Percentiles rank a stretch among this genome's conserved stretches.
Conservation (phyloP, 2,329 filamentous ascomycete species). For the Penicillium sp. region DNA sequence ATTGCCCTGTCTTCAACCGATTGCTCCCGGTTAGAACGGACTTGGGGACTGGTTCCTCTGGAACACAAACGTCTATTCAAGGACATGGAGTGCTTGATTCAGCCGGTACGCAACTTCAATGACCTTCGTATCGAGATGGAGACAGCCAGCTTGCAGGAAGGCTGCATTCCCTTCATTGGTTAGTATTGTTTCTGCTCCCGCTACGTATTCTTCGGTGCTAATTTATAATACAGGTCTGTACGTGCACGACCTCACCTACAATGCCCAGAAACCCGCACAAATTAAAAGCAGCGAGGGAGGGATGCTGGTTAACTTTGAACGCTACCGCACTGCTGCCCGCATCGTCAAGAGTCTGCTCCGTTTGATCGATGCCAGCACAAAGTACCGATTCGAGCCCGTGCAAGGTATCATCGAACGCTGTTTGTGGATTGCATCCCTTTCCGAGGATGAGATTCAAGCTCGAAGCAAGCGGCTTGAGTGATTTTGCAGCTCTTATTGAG, state of each 20-base stretch:
- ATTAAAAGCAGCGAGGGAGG: constrained; percentile 51
- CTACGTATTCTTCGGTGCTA: neutral
- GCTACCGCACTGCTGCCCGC: constrained; percentile 62
- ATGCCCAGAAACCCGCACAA: constrained; percentile 63
- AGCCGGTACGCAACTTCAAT: constrained; percentile 63
- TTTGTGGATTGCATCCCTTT: constrained; percentile 62
- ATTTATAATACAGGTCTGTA: constrained; percentile 51
- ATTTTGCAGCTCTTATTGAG: constrained; percentile 5
- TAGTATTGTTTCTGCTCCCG: constrained; percentile 16
- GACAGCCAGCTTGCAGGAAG: constrained; percentile 55
- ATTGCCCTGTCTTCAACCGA: constrained; percentile 62
- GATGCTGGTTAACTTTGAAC: constrained; percentile 64
- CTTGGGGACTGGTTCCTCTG: constrained; percentile 57
- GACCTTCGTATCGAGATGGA: constrained; percentile 65
- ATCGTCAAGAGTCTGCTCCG: constrained; percentile 65
- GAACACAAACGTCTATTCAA: constrained; percentile 56
- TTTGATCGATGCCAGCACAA: constrained; percentile 62
- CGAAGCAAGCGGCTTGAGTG: constrained; percentile 47
- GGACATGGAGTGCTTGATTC: constrained; percentile 60
- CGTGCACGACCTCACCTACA: constrained; percentile 66
- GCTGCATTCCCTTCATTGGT: constrained; percentile 67
- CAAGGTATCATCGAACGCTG: constrained; percentile 60
- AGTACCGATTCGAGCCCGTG: constrained; percentile 59
- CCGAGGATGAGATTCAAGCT: constrained; percentile 56
- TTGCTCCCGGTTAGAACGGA: constrained; percentile 55